Percentiles rank a stretch among this genome's conserved stretches.
Evolutionary conservation across 768 basidiomycete species (phyloP).

Genomic region (Paxillus ammoniavirescens): DNA sequence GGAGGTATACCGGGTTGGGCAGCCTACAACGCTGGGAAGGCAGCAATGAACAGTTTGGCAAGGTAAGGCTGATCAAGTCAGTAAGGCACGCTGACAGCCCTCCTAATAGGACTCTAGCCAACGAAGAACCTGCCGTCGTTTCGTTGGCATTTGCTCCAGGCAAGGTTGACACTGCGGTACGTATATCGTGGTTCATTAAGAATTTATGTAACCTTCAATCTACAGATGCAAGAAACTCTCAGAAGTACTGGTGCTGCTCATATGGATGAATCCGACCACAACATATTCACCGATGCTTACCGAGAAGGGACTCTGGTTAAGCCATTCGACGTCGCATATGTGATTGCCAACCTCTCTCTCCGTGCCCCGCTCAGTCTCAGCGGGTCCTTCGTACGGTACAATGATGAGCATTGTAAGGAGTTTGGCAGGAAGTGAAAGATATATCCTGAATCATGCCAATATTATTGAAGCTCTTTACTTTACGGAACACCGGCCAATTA

Average conservation of each 20-base stretch:
- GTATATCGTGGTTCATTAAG: conserved; percentile 20
- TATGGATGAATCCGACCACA: conserved; percentile 57
- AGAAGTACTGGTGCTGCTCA: conserved; percentile 47
- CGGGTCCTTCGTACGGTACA: conserved; percentile 83
- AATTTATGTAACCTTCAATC: conserved; percentile 1
- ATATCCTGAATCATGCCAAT: not conserved
- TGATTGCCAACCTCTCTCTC: conserved; percentile 77
- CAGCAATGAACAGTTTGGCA: conserved; percentile 85
- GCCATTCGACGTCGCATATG: conserved; percentile 72
- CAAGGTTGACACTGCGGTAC: conserved; percentile 78
- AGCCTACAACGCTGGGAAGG: conserved; percentile 81
- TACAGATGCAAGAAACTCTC: conserved; percentile 69
- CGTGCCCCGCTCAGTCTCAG: conserved; percentile 58
- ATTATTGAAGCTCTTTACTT: not conserved
- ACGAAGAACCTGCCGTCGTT: conserved; percentile 76
- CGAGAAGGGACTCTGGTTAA: conserved; percentile 68
- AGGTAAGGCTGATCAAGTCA: conserved; percentile 41
- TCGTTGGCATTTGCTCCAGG: conserved; percentile 85
- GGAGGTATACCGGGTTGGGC: conserved; percentile 72
- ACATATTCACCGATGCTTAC: conserved; percentile 56
- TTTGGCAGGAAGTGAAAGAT: conserved; percentile 39
- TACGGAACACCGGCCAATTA: not conserved
- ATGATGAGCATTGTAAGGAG: conserved; percentile 62
- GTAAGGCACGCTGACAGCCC: conserved; percentile 1
- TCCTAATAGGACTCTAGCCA: conserved; percentile 66